Evolutionary conservation across 495 filamentous ascomycete genomes (phyloP).

Genomic region (Pseudevernia furfuracea): DNA sequence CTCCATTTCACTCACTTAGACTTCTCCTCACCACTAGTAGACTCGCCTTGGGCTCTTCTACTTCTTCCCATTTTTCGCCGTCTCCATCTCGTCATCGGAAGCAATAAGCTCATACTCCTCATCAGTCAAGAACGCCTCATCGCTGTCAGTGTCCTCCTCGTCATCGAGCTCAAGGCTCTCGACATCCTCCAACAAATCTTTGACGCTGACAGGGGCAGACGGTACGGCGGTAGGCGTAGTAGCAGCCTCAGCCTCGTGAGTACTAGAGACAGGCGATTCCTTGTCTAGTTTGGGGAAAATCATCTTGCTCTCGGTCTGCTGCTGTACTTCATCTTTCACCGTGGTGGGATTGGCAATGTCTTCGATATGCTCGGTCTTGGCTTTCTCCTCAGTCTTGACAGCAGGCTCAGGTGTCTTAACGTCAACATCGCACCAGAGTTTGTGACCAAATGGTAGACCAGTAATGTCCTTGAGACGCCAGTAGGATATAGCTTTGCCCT

Average conservation of each 20-base stretch:
- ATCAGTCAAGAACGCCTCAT: slow-evolving; percentile 76
- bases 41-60: background rate
- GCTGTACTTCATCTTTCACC: slow-evolving; percentile 25
- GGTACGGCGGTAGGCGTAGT: slow-evolving; percentile 26
- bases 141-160: slow-evolving; percentile 51
- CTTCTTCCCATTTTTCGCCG: slow-evolving; percentile 29
- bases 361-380: slow-evolving; percentile 26
- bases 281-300: slow-evolving; percentile 96
- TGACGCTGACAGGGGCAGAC: slow-evolving; percentile 37
- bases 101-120: slow-evolving; percentile 97
- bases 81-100: slow-evolving; percentile 78
- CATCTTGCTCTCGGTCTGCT: slow-evolving; percentile 57
- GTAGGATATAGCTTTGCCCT: slow-evolving; percentile 79
- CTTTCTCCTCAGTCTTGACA: slow-evolving; percentile 26
- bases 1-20: background rate
- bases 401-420: slow-evolving; percentile 41
- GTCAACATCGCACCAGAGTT: slow-evolving; percentile 87
- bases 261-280: slow-evolving; percentile 77
- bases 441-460: slow-evolving; percentile 79
- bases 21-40: background rate
- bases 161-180: slow-evolving; percentile 53
- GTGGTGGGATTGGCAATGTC: slow-evolving; percentile 28
- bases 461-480: slow-evolving; percentile 86
- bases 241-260: slow-evolving; percentile 50
- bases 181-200: slow-evolving; percentile 56